phyloP scores from a whole-genome alignment of 1,284 basidiomycete genomes.

The Kwoniella shivajii region DNA sequence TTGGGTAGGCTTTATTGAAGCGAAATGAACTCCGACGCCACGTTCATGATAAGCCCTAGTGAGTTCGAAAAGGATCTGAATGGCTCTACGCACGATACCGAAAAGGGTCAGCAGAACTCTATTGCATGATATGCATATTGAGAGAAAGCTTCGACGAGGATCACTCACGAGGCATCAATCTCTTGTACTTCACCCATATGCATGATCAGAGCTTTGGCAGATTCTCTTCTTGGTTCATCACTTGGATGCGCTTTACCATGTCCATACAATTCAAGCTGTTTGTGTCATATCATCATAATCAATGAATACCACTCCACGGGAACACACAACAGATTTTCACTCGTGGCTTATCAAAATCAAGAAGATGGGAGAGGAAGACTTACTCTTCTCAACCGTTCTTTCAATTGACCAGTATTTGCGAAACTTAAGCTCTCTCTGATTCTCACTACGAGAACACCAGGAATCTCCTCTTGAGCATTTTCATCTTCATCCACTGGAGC shows the following conservation, averaged over 20 bases:
- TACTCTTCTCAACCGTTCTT: slow-evolving; percentile 70
- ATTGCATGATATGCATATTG: neutral
- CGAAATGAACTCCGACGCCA: slow-evolving; percentile 73
- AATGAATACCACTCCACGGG: no score
- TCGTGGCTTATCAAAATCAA: neutral
- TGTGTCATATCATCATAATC: neutral
- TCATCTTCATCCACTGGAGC: slow-evolving; percentile 77
- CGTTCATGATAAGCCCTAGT: slow-evolving; percentile 71
- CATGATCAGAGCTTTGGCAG: slow-evolving; percentile 78
- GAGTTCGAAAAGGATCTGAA: slow-evolving; percentile 81
- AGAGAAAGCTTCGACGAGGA: neutral
- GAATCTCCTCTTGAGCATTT: slow-evolving; percentile 68
- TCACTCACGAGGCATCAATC: slow-evolving; percentile 79
- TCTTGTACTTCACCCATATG: slow-evolving; percentile 77
- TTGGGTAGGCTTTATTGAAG: slow-evolving; percentile 67
- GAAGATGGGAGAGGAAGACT: slow-evolving; percentile 15
- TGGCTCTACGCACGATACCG: slow-evolving; percentile 60
- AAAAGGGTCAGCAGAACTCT: slow-evolving; percentile 11
- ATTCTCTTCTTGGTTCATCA: slow-evolving; percentile 73
- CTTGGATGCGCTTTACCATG: slow-evolving; percentile 76
- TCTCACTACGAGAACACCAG: slow-evolving; percentile 77
- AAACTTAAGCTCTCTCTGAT: slow-evolving; percentile 81
- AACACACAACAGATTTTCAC: neutral
- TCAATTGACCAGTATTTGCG: slow-evolving; percentile 83
- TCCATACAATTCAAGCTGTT: slow-evolving; percentile 66